Evolutionary conservation across 2,329 filamentous ascomycete species (phyloP), one percentile per base, ranked within the genome.

Genomic region (Fonsecaea multimorphosa): DNA sequence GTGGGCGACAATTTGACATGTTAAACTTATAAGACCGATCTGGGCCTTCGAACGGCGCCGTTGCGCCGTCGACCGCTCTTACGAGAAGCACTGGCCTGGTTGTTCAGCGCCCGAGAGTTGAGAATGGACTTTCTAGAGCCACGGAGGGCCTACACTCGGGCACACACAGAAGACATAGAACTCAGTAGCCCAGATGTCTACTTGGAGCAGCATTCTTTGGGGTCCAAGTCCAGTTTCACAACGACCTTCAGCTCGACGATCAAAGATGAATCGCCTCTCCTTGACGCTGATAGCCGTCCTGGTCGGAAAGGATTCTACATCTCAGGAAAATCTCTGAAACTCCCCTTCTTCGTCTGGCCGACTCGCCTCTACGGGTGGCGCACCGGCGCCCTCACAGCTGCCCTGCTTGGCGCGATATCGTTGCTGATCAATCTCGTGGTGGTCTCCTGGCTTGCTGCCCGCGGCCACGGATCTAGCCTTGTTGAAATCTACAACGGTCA

Each of bases 361-460:
- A 60, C 52, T 36, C 53, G 66, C n/a, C 61, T 67, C 24, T 58
- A 63, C 27, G 70, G 70, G 9, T 72, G 70, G 70, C 63, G 65
- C 38, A 40, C 53, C 14, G 70, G 70, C 29, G 67, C 69, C 24
- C 29, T 58, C 2, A 40, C 40, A n/a, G 63, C 67, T 8, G 69
- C 70, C 1, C n/a, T 56, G 3, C 40, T 68, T 6, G 69, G 67
- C 8, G n/a, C 40, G 12, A 24, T 67, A 19, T 70, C 67, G 3
- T 49, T 72, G 19, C 34, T 70, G n/a, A 58, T 68, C 63, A 72
- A 72, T 40, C 16, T 71, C 46, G 52, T 57, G 29, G 60, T 63
- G 9, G 61, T 61, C 3, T 60, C 66, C n/a, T 72, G 65, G 65
- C 49, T 72, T 22, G 32, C n/a, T 12, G 60, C 58, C 1, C 56